phyloP scores from a whole-genome alignment of 768 basidiomycete genomes.

The Trametes sanguinea region DNA sequence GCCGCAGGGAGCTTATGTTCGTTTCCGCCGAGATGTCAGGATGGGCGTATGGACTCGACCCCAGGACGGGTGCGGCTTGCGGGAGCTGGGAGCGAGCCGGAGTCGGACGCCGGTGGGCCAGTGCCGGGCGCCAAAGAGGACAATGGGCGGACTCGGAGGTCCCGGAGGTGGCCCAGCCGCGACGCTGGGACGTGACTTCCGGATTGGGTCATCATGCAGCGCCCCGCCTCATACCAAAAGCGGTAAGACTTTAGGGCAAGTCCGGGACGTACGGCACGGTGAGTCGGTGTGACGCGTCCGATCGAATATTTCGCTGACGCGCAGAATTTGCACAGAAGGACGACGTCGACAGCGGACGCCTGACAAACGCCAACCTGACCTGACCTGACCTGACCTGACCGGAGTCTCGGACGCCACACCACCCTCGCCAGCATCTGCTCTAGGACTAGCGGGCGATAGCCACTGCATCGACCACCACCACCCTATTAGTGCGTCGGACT shows the following conservation, averaged over 20 bases:
- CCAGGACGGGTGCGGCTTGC: neutral
- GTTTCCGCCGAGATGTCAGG: constrained; percentile 14
- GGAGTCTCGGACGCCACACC: constrained; percentile 5
- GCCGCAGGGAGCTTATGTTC: constrained; percentile 9
- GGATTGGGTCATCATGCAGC: constrained; percentile 11
- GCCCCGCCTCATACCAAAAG: constrained; percentile 13
- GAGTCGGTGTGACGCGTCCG: constrained; percentile 21
- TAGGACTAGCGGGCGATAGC: constrained; percentile 12
- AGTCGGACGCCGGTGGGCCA: neutral
- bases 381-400: neutral
- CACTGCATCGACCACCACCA: neutral
- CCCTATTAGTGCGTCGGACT: neutral
- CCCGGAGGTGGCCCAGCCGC: constrained; percentile 10
- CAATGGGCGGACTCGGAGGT: neutral
- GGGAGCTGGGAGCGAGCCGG: neutral
- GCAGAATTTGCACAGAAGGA: neutral
- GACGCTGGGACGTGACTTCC: constrained; percentile 20
- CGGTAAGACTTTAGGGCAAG: constrained; percentile 24
- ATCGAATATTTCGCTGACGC: constrained; percentile 23
- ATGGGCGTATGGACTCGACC: neutral
- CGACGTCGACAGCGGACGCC: constrained; percentile 1
- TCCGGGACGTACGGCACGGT: constrained; percentile 24
- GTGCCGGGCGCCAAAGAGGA: neutral
- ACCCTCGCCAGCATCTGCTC: neutral
- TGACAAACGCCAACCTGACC: neutral